A percentile compares a stretch with the other conserved stretches of the same genome.
These are phyloP conservation scores for Knufia fluminis DNA, from an alignment of 2,329 filamentous ascomycete species.

Conservation along the genomic window DNA sequence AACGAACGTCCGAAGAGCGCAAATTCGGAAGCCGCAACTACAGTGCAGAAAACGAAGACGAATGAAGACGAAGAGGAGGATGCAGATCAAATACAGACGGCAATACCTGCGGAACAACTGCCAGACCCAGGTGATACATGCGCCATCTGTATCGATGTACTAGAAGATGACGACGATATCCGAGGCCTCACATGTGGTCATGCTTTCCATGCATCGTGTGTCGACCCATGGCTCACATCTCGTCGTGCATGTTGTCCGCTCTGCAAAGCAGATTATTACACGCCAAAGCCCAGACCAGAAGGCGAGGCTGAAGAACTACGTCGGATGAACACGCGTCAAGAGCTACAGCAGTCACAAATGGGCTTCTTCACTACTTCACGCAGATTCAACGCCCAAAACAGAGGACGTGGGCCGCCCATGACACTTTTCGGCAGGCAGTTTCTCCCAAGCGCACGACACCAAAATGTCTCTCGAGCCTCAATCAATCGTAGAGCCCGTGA, in stretches of 20 bases:
- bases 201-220: conserved; percentile 89
- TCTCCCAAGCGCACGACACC: background rate
- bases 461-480: background rate
- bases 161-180: conserved; percentile 93
- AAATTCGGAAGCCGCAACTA: conserved; percentile 20
- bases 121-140: conserved; percentile 82
- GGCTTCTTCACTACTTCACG: conserved; percentile 27
- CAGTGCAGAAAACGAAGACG: conserved; percentile 41
- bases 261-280: conserved; percentile 96
- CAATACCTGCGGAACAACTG: conserved; percentile 70
- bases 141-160: conserved; percentile 87
- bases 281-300: conserved; percentile 74
- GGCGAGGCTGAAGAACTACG: conserved; percentile 29
- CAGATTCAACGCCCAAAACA: no score
- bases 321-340: conserved; percentile 18
- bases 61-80: conserved; percentile 66
- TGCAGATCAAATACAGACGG: conserved; percentile 68
- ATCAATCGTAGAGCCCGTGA: conserved; percentile 1
- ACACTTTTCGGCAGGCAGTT: background rate
- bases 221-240: conserved; percentile 94
- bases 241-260: conserved; percentile 91
- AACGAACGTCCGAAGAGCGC: conserved; percentile 19
- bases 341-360: conserved; percentile 20
- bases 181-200: conserved; percentile 93
- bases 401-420: conserved; percentile 29